Percentiles rank a stretch among this genome's conserved stretches.
phyloP scores from a whole-genome alignment of 768 basidiomycete species.

The Termitomyces sp. region DNA sequence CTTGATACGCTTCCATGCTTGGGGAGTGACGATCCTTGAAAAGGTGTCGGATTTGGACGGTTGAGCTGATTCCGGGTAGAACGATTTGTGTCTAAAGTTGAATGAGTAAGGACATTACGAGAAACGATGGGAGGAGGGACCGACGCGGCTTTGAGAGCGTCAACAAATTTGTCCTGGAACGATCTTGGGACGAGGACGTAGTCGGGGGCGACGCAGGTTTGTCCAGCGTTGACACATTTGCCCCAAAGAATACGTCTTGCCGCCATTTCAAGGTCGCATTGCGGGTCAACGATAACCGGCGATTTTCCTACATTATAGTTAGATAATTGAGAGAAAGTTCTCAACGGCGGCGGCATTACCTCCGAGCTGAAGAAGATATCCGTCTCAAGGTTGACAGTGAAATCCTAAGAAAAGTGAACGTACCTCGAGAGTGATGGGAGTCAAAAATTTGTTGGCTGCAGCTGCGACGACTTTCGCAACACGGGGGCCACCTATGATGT shows the following conservation, averaged over 20 bases:
- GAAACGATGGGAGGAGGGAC: slow-evolving; percentile 1
- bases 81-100: slow-evolving; percentile 40
- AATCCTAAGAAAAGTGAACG: background rate
- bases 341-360: slow-evolving; percentile 12
- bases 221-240: slow-evolving; percentile 71
- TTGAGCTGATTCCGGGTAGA: slow-evolving; percentile 50
- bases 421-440: slow-evolving; percentile 53
- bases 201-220: slow-evolving; percentile 68
- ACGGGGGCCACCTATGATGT: slow-evolving; percentile 39
- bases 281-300: slow-evolving; percentile 70
- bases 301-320: slow-evolving; percentile 45
- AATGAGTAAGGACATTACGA: background rate
- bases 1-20: slow-evolving; percentile 57
- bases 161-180: slow-evolving; percentile 41
- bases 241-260: slow-evolving; percentile 80
- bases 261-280: slow-evolving; percentile 57
- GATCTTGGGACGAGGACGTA: slow-evolving; percentile 44
- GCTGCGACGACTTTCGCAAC: slow-evolving; percentile 64
- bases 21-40: slow-evolving; percentile 45
- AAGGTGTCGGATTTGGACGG: slow-evolving; percentile 38
- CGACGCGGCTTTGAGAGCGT: slow-evolving; percentile 38
- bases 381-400: background rate
- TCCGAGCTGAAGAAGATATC: slow-evolving; percentile 39
- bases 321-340: no score
- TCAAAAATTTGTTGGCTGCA: slow-evolving; percentile 74